Base-by-base conservation (phyloP, 192 early-diverging fungal species). In the Radiomyces spectabilis region DNA sequence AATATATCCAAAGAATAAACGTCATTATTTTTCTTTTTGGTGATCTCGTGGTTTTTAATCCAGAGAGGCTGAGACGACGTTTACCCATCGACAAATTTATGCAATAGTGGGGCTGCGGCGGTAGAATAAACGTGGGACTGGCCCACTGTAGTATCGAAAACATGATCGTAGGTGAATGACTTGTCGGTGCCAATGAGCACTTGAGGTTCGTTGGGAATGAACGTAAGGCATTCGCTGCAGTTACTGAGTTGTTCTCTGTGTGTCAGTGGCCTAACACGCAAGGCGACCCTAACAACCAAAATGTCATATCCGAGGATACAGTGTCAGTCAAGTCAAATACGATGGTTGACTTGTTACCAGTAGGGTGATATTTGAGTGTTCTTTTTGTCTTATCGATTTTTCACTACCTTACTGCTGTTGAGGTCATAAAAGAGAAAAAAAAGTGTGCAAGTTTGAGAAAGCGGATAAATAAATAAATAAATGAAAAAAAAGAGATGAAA, bases 251-350 rank as follows among this genome's bases (percentile, higher is more conserved):
- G 59, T 60, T 94, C 91, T 63, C 90, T 89, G 12, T 77, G 65
- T 38, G 71, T 84, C 29, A 91, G 70, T 27, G 91, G 91, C 26
- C 91, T 77, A 29, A 92, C 79, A 41, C 91, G 80, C 42, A 94
- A 65, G 13, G 85, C 90, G 31, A 94, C 91, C 47, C 82, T 78
- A 53, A 25, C 50, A 15, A 42, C 31, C 21, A 30, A 29, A 41
- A 19, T 29, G 44, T 31, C 21, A 4, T 27, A 38, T 26, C 1
- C 21, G 6, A 19, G 19, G 9, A 33, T 29, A 3, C 10, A 19
- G 51, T 26, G 22, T 53, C 9, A 53, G 32, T 37, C 25, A 21
- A 24, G 16, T 18, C 5, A 41, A 25, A 31, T 6, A 46, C 42
- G 25, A 41, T 34, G 26, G 39, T 12, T 27, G 33, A 34, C 51